Evolutionary conservation across 1,139 yeast species (phyloP).

Genomic region (Cylindricascospora bacillispora): DNA sequence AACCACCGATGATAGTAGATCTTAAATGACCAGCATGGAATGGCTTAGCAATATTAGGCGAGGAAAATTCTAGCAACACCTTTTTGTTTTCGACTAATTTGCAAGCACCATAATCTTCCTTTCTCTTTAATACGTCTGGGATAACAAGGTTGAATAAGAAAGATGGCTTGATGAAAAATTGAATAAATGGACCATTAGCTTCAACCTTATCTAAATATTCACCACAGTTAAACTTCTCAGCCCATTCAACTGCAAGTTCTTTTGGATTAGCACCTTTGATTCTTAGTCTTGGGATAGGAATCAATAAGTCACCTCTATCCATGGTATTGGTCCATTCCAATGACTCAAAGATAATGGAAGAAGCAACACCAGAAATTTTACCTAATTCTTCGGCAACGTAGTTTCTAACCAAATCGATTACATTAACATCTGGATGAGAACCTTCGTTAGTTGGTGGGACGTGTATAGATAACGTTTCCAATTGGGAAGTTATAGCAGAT

Average conservation of each 20-base stretch:
- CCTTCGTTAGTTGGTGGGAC: slow-evolving; percentile 14
- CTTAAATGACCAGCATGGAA: slow-evolving; percentile 99
- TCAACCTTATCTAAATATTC: slow-evolving; percentile 55
- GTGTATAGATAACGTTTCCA: slow-evolving; percentile 13
- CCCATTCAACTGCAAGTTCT: slow-evolving; percentile 77
- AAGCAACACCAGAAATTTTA: slow-evolving; percentile 59
- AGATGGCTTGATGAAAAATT: slow-evolving; percentile 65
- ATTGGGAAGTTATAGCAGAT: slow-evolving; percentile 8
- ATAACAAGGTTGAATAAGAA: slow-evolving; percentile 57
- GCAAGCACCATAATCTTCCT: slow-evolving; percentile 54
- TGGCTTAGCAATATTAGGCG: slow-evolving; percentile 98
- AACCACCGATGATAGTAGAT: slow-evolving; percentile 98
- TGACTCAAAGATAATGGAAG: slow-evolving; percentile 62
- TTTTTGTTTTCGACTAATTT: slow-evolving; percentile 67
- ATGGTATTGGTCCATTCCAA: slow-evolving; percentile 77
- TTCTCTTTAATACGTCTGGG: slow-evolving; percentile 54
- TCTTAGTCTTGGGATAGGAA: slow-evolving; percentile 89
- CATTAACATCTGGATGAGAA: slow-evolving; percentile 20
- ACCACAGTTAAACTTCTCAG: slow-evolving; percentile 53
- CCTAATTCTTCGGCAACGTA: slow-evolving; percentile 74
- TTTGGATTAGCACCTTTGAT: slow-evolving; percentile 78
- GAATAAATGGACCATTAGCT: slow-evolving; percentile 86
- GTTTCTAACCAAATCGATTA: slow-evolving; percentile 42
- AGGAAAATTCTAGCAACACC: slow-evolving; percentile 77
- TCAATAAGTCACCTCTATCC: slow-evolving; percentile 85